These are phyloP conservation scores for Daldinia eschscholtzii DNA, from an alignment of 2,329 filamentous ascomycete genomes.

Conservation along the genomic window DNA sequence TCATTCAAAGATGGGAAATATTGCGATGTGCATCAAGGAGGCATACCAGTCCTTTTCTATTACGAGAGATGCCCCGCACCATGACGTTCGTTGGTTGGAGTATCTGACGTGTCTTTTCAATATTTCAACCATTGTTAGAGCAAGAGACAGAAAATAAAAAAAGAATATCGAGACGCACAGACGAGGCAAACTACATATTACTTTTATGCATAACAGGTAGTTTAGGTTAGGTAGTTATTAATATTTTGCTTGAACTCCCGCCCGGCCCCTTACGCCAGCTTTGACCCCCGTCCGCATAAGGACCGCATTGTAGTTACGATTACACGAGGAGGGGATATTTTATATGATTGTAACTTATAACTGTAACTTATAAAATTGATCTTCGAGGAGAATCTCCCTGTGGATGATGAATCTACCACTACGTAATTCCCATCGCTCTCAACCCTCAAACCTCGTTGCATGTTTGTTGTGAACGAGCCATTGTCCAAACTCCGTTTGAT, in stretches of 20 bases:
- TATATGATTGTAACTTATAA: neutral
- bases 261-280: constrained; percentile 2
- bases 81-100: constrained; percentile 24
- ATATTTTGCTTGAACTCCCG: neutral
- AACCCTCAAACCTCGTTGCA: neutral
- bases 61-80: constrained; percentile 27
- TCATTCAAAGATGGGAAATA: constrained; percentile 26
- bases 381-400: neutral
- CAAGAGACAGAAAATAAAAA: neutral
- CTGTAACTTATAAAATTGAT: neutral
- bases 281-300: constrained; percentile 7
- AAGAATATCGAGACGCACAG: constrained; percentile 12
- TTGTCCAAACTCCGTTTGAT: constrained; percentile 29
- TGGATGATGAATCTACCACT: constrained; percentile 6
- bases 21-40: constrained; percentile 28
- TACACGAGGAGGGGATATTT: neutral
- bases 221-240: neutral
- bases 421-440: constrained; percentile 13
- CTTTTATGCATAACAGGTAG: neutral
- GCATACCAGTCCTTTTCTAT: constrained; percentile 22
- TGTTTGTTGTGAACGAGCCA: neutral
- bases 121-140: constrained; percentile 20
- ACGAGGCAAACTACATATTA: neutral
- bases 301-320: neutral
- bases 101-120: constrained; percentile 31